Evolutionary conservation across 306 rosid species (phyloP), one percentile per base, ranked within the genome.

Genomic region (Vigna trinervia): DNA sequence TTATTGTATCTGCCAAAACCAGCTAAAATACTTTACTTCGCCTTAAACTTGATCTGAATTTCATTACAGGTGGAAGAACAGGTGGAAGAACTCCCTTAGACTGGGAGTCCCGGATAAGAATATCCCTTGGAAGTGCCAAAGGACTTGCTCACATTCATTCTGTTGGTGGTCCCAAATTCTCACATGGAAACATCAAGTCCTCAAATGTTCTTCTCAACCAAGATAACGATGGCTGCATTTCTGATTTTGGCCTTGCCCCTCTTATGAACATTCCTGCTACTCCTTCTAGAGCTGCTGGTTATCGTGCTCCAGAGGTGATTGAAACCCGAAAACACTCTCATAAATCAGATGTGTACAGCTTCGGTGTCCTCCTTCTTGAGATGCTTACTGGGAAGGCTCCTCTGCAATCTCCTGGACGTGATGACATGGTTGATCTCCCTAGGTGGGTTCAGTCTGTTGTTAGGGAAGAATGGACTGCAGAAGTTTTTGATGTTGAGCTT

Each of bases 391-490:
- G 98, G 74, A 94, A 94, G 78, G 98, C 98, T 56, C 98, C 97
- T 45, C 88, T 90, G 79, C 97, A 88, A 73, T 94, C 98, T 22
- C 96, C 98, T 0, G 92, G 93, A 13, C 96, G 89, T 1, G 98
- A 94, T 6, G 98, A 94, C n/a, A 87, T 87, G 90, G 98, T 85
- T 75, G 98, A 94, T 86, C 98, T 94, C 73, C 98, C 98, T 7
- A 86, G 98, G 76, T 94, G 98, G 98, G 98, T 94, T 54, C 98
- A 94, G 73, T 94, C 98, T 1, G 98, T 94, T 4, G 97, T 94
- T 60, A 89, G 98, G 86, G 98, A 94, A 84, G 98, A 94, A 86
- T 94, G 98, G 98, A 94, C 98, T 2, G 98, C 98, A 0, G 98
- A 94, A 89, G 98, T 94, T 52, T 94, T 94, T 8, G 98, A 94